These are phyloP conservation scores for Ophioceras dolichostomum DNA, from an alignment of 2,329 filamentous ascomycete species.

Conservation along the genomic window DNA sequence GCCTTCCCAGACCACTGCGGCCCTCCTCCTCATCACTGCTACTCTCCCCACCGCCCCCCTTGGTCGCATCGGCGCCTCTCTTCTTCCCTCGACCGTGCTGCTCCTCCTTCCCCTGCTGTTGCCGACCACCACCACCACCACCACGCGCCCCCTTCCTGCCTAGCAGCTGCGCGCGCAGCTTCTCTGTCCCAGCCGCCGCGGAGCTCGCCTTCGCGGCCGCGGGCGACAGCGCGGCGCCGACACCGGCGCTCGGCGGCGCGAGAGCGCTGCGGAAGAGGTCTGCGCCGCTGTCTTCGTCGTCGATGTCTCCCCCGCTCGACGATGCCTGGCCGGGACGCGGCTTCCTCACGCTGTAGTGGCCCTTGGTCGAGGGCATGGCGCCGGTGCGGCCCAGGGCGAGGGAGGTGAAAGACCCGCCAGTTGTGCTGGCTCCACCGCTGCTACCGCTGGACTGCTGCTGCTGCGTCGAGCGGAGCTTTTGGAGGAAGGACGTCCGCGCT, in stretches of 20 bases:
- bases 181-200: slow-evolving; percentile 8
- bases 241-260: slow-evolving; percentile 21
- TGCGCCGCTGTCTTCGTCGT: slow-evolving; percentile 1
- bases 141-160: slow-evolving; percentile 9
- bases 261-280: not conserved
- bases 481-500: not conserved
- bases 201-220: slow-evolving; percentile 11
- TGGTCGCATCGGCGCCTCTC: slow-evolving; percentile 4
- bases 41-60: slow-evolving; percentile 4
- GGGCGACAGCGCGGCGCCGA: slow-evolving; percentile 23
- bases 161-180: slow-evolving; percentile 18
- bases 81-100: too few species aligned
- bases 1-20: slow-evolving; percentile 13
- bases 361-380: too few species aligned
- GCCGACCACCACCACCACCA: too few species aligned
- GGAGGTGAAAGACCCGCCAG: slow-evolving; percentile 7
- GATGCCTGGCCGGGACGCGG: too few species aligned
- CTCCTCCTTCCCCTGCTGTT: too few species aligned
- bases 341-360: too few species aligned
- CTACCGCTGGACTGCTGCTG: not conserved
- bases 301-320: not conserved
- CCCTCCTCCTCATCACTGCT: slow-evolving; percentile 17
- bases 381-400: too few species aligned
- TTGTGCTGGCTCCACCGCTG: too few species aligned
- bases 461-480: not conserved